These are phyloP conservation scores for Pseudogymnoascus pannorum DNA, from an alignment of 2,329 filamentous ascomycete genomes.

Conservation along the genomic window DNA sequence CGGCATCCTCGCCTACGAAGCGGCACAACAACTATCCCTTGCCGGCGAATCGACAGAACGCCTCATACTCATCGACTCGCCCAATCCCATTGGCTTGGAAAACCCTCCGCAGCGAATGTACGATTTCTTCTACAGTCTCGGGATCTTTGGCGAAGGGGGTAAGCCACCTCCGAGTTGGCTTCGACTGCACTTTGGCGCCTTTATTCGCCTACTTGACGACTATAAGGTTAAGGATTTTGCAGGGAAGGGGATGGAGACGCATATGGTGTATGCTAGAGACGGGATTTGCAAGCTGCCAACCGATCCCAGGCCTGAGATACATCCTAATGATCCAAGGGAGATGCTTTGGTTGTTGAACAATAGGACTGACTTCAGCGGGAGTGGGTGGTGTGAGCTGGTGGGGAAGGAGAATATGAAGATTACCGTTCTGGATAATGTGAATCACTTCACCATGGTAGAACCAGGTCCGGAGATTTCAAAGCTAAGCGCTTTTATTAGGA, in stretches of 20 bases:
- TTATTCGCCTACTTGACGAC: constrained; percentile 39
- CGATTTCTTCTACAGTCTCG: constrained; percentile 40
- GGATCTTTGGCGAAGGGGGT: constrained; percentile 33
- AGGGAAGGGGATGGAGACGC: not conserved
- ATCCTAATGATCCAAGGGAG: not conserved
- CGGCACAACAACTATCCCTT: constrained; percentile 33
- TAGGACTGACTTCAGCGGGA: constrained; percentile 10
- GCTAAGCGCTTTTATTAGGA: not conserved
- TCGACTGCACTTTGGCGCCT: constrained; percentile 43
- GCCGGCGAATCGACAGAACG: constrained; percentile 32
- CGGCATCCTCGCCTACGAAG: constrained; percentile 42
- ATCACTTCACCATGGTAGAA: constrained; percentile 14
- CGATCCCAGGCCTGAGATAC: not conserved
- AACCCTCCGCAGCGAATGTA: constrained; percentile 42
- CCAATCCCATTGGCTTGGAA: constrained; percentile 38
- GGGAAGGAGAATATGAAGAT: constrained; percentile 7
- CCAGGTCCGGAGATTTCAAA: not conserved
- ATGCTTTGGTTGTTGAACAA: constrained; percentile 9
- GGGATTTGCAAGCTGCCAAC: not conserved
- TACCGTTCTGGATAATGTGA: not conserved
- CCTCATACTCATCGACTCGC: constrained; percentile 37
- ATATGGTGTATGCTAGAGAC: constrained; percentile 8
- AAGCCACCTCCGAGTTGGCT: constrained; percentile 37
- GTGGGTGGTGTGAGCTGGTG: constrained; percentile 11
- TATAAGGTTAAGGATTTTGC: constrained; percentile 31